Evolutionary conservation across 2,329 filamentous ascomycete species (phyloP).

Genomic region (Phoma sp.): DNA sequence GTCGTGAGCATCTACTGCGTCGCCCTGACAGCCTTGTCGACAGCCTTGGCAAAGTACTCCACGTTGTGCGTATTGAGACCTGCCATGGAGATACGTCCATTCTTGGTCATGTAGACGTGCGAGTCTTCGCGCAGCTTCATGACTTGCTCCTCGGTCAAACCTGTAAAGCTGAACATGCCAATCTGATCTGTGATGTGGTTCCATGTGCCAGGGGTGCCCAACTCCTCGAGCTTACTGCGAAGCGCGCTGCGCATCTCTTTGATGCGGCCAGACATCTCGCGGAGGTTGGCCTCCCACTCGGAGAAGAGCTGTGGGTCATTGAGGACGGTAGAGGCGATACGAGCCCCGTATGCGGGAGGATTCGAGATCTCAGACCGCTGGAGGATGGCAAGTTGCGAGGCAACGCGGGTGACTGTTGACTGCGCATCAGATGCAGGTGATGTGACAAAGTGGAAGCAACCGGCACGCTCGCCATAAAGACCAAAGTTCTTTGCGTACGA

Average conservation of each 20-base stretch:
- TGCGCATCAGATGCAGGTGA: conserved; percentile 71
- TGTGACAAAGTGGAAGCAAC: conserved; percentile 93
- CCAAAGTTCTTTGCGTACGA: conserved; percentile 69
- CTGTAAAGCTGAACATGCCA: conserved; percentile 98
- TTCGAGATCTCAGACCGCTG: conserved; percentile 98
- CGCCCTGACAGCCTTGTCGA: conserved; percentile 80
- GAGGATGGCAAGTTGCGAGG: conserved; percentile 88
- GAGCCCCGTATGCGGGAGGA: conserved; percentile 90
- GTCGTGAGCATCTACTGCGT: conserved; percentile 36
- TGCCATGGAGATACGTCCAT: conserved; percentile 97
- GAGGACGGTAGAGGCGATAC: conserved; percentile 82
- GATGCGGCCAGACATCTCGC: conserved; percentile 94
- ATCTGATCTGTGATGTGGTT: conserved; percentile 98
- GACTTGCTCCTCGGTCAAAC: conserved; percentile 76
- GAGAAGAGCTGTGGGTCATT: conserved; percentile 82
- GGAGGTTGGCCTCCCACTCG: conserved; percentile 91
- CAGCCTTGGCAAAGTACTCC: conserved; percentile 88
- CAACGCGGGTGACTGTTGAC: conserved; percentile 68
- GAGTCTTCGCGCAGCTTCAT: conserved; percentile 70
- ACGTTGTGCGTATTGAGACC: conserved; percentile 93
- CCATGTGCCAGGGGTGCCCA: conserved; percentile 89
- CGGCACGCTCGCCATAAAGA: conserved; percentile 93
- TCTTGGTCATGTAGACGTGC: conserved; percentile 94
- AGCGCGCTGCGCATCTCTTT: conserved; percentile 85
- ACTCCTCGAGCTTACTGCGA: conserved; percentile 78